Evolutionary conservation across 306 rosid genomes (phyloP).

Genomic region (Sesbania bispinosa): DNA sequence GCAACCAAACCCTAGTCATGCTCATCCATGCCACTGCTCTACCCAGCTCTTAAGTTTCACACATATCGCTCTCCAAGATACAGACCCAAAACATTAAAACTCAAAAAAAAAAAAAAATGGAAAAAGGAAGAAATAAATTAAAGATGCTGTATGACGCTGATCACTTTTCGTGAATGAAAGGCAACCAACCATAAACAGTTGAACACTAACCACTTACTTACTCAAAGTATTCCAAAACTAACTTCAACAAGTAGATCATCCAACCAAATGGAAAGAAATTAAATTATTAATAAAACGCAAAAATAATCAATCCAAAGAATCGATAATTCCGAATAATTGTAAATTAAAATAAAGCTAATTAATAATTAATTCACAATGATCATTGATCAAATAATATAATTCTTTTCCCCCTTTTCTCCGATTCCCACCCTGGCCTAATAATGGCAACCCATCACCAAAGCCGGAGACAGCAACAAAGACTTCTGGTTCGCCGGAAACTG

Average conservation of each 20-base stretch:
- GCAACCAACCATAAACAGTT: constrained; percentile 46
- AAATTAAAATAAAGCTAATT: constrained; percentile 39
- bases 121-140: background rate
- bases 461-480: constrained; percentile 49
- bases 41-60: background rate
- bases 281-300: constrained; percentile 9
- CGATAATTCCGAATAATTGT: constrained; percentile 32
- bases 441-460: constrained; percentile 85
- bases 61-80: constrained; percentile 15
- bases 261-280: constrained; percentile 8
- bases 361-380: constrained; percentile 47
- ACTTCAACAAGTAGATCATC: constrained; percentile 46
- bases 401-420: background rate
- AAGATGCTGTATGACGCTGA: constrained; percentile 58
- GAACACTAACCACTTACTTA: constrained; percentile 74
- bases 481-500: constrained; percentile 47
- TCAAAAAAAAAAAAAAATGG: background rate
- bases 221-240: constrained; percentile 74
- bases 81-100: constrained; percentile 2
- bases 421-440: constrained; percentile 46
- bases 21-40: constrained; percentile 16
- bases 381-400: constrained; percentile 12
- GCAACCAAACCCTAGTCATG: constrained; percentile 58
- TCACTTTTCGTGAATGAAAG: constrained; percentile 91
- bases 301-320: constrained; percentile 37